Conservation (phyloP, 176 grass and related monocot species). For the Rhynchospora breviuscula region DNA sequence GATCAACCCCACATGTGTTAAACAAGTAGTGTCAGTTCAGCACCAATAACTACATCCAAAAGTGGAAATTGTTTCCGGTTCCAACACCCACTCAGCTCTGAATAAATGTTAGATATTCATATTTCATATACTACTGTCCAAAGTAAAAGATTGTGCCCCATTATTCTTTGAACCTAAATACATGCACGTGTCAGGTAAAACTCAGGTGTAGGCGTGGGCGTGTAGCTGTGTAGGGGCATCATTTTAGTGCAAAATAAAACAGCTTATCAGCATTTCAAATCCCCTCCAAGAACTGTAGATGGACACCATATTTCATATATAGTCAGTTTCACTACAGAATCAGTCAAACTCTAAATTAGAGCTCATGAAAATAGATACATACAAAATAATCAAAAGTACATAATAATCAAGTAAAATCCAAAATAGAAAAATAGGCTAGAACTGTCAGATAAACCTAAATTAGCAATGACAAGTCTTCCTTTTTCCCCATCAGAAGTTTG, state of each 20-base stretch:
- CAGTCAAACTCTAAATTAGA: conserved; percentile 12
- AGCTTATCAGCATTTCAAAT: background rate
- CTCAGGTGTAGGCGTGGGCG: background rate
- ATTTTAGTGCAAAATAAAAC: background rate
- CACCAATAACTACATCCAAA: conserved; percentile 15
- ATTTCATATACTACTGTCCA: conserved; percentile 8
- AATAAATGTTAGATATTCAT: background rate
- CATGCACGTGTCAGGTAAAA: background rate
- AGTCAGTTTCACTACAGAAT: background rate
- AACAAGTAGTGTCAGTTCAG: conserved; percentile 3
- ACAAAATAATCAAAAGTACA: conserved; percentile 16
- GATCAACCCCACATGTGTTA: conserved; percentile 5
- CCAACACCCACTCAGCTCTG: background rate
- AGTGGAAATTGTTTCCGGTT: background rate
- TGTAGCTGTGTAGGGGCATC: background rate
- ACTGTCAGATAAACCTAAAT: background rate
- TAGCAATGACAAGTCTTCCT: background rate
- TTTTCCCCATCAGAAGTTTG: conserved; percentile 4
- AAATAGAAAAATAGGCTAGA: background rate
- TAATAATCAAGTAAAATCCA: conserved; percentile 14
- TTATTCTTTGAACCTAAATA: conserved; percentile 1
- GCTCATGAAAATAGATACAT: conserved; percentile 4
- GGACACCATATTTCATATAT: background rate
- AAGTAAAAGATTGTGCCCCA: background rate
- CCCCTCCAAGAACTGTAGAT: background rate